Evolutionary conservation across 495 filamentous ascomycete species (phyloP), one percentile per base, ranked within the genome.

Genomic region (Podospora comata): DNA sequence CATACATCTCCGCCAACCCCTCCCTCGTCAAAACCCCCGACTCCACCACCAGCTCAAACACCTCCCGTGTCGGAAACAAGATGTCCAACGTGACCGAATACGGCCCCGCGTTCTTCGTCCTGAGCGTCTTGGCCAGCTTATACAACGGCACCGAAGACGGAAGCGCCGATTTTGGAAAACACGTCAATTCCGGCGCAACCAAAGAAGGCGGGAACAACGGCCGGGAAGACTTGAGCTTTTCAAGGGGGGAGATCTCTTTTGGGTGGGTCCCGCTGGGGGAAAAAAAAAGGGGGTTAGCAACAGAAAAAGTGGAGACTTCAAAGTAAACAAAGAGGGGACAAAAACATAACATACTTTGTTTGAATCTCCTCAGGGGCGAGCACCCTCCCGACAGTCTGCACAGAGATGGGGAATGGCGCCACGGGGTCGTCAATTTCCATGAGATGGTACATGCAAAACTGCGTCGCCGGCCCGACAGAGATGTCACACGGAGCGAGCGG

Each of bases 31-130:
- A 68, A 2, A 83, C 20, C 1, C 71, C 71, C 0, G 79, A 66
- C 4, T 73, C 71, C 60, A 80, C 79, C 2, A 83, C 74, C 3
- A 66, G 63, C 3, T 76, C 53, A 66, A 79, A 84, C 0, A 73
- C 70, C 3, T 70, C 75, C 28, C 62, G 48, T 15, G 66, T 70
- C 16, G 76, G 75, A 62, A 86, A 85, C 69, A 86, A 80, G 48
- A 85, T 73, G 62, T 86, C 83, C 34, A 85, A 75, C 3, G 83
- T 85, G 26, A 85, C 72, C 68, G 85, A 82, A 67, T 74, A 85
- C 3, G 84, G 83, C 0, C 83, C 84, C 0, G 83, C 68, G 67
- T 85, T 86, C 74, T 85, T 86, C 15, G 79, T 81, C 4, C 83
- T 74, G 11, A 86, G 73, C 3, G 84, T 74, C n/a, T 74, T 74